Conservation (phyloP, 495 filamentous ascomycete genomes). For the Penicillium fimorum region DNA sequence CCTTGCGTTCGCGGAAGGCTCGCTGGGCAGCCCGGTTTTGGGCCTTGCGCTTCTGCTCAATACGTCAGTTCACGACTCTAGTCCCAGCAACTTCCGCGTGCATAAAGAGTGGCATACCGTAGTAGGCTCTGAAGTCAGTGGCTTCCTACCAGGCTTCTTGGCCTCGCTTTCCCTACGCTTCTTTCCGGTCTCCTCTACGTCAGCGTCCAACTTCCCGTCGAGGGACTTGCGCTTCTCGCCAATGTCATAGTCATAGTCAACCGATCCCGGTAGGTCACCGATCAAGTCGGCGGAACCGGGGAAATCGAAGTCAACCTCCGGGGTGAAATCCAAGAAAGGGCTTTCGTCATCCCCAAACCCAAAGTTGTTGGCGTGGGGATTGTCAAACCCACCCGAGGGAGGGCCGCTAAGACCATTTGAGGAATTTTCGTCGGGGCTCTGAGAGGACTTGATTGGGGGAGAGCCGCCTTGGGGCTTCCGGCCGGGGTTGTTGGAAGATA, state of each 20-base stretch:
- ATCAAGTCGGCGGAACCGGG: constrained; percentile 63
- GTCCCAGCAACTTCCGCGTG: background rate
- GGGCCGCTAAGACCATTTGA: constrained; percentile 44
- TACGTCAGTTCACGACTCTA: constrained; percentile 41
- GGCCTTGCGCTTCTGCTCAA: constrained; percentile 89
- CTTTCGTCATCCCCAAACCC: constrained; percentile 63
- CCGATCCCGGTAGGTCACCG: constrained; percentile 65
- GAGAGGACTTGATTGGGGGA: constrained; percentile 27
- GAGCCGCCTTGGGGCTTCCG: constrained; percentile 31
- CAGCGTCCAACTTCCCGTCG: constrained; percentile 65
- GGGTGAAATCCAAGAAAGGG: constrained; percentile 78
- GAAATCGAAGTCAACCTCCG: constrained; percentile 71
- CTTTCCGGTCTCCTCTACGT: constrained; percentile 65
- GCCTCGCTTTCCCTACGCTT: constrained; percentile 80
- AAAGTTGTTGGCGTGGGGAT: constrained; percentile 42
- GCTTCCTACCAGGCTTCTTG: constrained; percentile 97
- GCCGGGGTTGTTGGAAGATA: constrained; percentile 69
- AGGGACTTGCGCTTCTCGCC: constrained; percentile 77
- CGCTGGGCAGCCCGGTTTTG: constrained; percentile 97
- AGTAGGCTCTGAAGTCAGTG: constrained; percentile 90
- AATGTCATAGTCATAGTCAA: constrained; percentile 53
- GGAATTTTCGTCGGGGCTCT: constrained; percentile 37
- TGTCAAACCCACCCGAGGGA: constrained; percentile 52
- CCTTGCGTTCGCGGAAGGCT: constrained; percentile 96
- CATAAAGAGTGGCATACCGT: constrained; percentile 61